phyloP scores from a whole-genome alignment of 352 stramenopile genomes.

The Elongisporangium senticosum region DNA sequence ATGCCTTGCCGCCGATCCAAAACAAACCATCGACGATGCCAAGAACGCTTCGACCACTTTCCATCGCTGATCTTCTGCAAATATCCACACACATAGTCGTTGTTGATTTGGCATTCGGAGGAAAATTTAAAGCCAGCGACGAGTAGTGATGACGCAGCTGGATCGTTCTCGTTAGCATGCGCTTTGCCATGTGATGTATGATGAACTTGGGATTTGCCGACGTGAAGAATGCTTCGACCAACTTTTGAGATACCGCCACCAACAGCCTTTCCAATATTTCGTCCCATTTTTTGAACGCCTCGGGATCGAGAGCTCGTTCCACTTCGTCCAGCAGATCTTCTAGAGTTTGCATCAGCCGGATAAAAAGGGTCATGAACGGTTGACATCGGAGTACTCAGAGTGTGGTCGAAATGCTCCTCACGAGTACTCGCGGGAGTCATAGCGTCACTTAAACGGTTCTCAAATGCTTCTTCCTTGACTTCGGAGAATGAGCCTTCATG shows the following conservation, averaged over 20 bases:
- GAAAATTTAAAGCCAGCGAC: constrained; percentile 58
- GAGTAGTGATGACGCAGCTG: constrained; percentile 25
- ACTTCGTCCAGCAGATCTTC: constrained; percentile 2
- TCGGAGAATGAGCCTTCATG: constrained; percentile 28
- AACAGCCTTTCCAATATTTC: constrained; percentile 73
- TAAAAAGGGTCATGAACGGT: constrained; percentile 17
- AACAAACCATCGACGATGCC: constrained; percentile 84
- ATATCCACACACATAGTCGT: constrained; percentile 79
- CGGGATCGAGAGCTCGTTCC: constrained; percentile 28
- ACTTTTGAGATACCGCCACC: constrained; percentile 77
- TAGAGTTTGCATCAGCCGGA: constrained; percentile 7
- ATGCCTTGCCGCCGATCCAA: constrained; percentile 66
- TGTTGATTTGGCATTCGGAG: constrained; percentile 70
- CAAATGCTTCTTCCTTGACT: constrained; percentile 18
- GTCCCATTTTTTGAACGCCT: constrained; percentile 68
- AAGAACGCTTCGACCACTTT: constrained; percentile 79
- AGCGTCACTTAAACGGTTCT: neutral
- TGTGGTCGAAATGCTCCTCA: constrained; percentile 4
- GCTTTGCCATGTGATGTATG: constrained; percentile 6
- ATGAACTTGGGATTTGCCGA: constrained; percentile 42
- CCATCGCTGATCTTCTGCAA: constrained; percentile 83
- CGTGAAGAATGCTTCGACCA: constrained; percentile 69
- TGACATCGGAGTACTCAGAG: neutral
- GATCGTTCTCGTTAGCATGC: constrained; percentile 18
- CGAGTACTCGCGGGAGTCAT: neutral